A percentile compares a stretch with the other conserved stretches of the same genome.
These are phyloP conservation scores for Trichosporon sp. DNA, from an alignment of 1,284 basidiomycete species.

Conservation along the genomic window DNA sequence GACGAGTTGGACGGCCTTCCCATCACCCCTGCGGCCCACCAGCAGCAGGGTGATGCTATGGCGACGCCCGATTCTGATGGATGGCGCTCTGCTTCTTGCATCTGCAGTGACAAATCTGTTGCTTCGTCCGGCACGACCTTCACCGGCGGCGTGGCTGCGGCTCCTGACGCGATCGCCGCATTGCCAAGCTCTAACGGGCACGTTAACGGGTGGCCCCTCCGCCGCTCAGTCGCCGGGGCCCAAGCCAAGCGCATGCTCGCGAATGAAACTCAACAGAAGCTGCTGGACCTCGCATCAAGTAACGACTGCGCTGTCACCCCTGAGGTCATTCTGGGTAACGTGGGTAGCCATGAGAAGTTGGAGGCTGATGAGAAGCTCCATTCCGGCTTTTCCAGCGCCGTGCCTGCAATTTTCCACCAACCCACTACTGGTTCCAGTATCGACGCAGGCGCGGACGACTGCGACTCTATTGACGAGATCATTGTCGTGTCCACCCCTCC, in stretches of 20 bases:
- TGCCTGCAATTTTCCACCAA: not conserved
- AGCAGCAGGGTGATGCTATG: not conserved
- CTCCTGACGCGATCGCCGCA: not conserved
- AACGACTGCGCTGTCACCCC: not conserved
- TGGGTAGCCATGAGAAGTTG: not conserved
- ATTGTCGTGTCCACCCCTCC: not conserved
- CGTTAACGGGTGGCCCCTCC: not conserved
- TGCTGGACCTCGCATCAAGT: not conserved
- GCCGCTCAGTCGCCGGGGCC: not conserved
- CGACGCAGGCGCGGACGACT: not conserved
- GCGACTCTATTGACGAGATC: not conserved
- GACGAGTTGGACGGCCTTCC: not conserved
- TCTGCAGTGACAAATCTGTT: not conserved
- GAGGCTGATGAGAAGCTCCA: constrained; percentile 1
- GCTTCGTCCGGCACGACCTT: not conserved
- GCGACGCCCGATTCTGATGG: not conserved
- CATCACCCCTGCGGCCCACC: not conserved
- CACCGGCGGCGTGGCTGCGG: not conserved
- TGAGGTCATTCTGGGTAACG: not conserved
- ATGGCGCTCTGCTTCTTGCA: not conserved
- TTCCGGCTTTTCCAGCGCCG: not conserved
- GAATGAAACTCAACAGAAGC: not conserved
- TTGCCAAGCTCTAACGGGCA: not conserved
- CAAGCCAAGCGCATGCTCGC: not conserved
- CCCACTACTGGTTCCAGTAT: not conserved